These are phyloP conservation scores for Simplicillium aogashimaense DNA, from an alignment of 2,329 filamentous ascomycete genomes.

Conservation along the genomic window DNA sequence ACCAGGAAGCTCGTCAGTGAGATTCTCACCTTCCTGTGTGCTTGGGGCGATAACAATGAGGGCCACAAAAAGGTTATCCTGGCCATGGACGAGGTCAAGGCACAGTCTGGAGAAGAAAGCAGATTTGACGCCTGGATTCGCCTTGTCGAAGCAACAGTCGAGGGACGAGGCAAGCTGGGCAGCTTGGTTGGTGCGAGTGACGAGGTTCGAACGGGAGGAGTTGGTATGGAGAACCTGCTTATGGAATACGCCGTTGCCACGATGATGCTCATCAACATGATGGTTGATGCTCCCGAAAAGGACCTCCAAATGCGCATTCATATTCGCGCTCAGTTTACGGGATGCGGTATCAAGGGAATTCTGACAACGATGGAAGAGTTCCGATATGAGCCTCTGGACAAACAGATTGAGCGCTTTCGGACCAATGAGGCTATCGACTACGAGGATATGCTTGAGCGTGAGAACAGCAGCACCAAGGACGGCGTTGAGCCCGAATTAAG, in stretches of 20 bases:
- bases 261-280: constrained; percentile 91
- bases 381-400: constrained; percentile 97
- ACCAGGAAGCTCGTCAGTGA: constrained; percentile 94
- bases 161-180: constrained; percentile 97
- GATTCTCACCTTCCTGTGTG: constrained; percentile 89
- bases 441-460: constrained; percentile 88
- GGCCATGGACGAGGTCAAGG: constrained; percentile 85
- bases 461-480: constrained; percentile 85
- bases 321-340: constrained; percentile 90
- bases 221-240: constrained; percentile 95
- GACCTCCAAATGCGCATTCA: constrained; percentile 89
- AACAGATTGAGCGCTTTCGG: constrained; percentile 89
- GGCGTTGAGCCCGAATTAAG: constrained; percentile 76
- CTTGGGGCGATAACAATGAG: constrained; percentile 75
- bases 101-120: constrained; percentile 80
- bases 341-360: constrained; percentile 89
- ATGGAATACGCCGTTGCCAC: constrained; percentile 99
- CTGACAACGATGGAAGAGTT: constrained; percentile 96
- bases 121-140: constrained; percentile 99
- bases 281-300: constrained; percentile 81
- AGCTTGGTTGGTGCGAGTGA: constrained; percentile 94
- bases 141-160: constrained; percentile 91
- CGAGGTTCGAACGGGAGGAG: constrained; percentile 88
- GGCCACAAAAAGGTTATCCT: constrained; percentile 91
- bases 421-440: constrained; percentile 97